Conservation (phyloP, 306 rosid genomes). For the Rubus parviflorus region DNA sequence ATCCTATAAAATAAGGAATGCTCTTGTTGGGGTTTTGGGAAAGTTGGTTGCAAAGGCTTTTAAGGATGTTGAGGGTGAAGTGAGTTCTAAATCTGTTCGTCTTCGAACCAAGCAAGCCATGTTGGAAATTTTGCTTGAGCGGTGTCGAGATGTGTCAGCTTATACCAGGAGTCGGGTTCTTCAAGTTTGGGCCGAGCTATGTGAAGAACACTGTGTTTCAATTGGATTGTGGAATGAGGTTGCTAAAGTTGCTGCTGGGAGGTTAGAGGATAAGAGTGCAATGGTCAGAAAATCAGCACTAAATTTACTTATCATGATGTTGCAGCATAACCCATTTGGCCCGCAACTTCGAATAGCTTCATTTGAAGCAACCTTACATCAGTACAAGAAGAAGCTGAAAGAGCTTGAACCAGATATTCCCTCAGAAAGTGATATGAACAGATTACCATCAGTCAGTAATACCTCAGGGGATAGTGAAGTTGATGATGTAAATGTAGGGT, state of each 20-base stretch:
- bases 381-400: conserved; percentile 69
- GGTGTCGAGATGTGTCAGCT: conserved; percentile 97
- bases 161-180: conserved; percentile 95
- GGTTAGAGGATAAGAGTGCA: conserved; percentile 98
- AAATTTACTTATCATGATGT: conserved; percentile 79
- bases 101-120: conserved; percentile 94
- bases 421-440: conserved; percentile 40
- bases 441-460: conserved; percentile 45
- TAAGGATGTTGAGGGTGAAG: conserved; percentile 78
- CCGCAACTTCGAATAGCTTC: conserved; percentile 85
- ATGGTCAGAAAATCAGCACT: conserved; percentile 86
- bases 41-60: conserved; percentile 82
- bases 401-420: conserved; percentile 69
- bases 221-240: conserved; percentile 98
- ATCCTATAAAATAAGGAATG: conserved; percentile 87
- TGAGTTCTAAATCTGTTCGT: conserved; percentile 70
- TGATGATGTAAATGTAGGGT: conserved; percentile 38
- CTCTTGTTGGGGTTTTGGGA: conserved; percentile 85
- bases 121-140: conserved; percentile 93
- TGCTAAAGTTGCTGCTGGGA: conserved; percentile 84
- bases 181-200: conserved; percentile 95
- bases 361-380: conserved; percentile 87
- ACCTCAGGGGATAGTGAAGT: conserved; percentile 58
- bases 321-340: conserved; percentile 98
- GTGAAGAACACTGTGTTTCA: conserved; percentile 87